Conservation (phyloP, 176 grass and related monocot genomes). For the Microstegium vimineum region DNA sequence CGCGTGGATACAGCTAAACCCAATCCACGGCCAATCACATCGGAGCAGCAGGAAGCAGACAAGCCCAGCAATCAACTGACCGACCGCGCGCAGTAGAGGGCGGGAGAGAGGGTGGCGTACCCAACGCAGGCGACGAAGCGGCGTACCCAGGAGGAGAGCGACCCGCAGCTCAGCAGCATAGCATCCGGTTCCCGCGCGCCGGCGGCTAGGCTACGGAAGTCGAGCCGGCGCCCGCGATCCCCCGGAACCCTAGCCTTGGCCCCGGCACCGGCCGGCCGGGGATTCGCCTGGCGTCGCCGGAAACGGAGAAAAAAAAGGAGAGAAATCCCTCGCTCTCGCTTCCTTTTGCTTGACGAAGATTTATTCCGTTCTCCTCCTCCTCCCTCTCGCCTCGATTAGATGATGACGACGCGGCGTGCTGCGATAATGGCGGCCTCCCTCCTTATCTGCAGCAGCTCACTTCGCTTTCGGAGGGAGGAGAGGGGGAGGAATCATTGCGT, state of each 20-base stretch:
- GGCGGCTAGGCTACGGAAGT: neutral
- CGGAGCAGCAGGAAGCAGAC: neutral
- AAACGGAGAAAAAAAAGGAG: neutral
- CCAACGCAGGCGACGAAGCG: constrained; percentile 80
- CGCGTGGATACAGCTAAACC: neutral
- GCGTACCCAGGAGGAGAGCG: constrained; percentile 64
- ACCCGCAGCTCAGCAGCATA: constrained; percentile 65
- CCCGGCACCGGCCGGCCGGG: neutral
- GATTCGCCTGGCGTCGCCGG: neutral
- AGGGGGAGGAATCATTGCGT: neutral
- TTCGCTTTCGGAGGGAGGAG: neutral
- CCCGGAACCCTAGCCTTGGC: constrained; percentile 7
- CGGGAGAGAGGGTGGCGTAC: constrained; percentile 22
- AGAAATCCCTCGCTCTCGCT: neutral
- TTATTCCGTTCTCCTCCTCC: neutral
- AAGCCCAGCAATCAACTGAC: neutral
- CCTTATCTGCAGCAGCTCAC: constrained; percentile 19
- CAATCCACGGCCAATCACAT: neutral
- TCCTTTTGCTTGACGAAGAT: neutral
- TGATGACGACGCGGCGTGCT: constrained; percentile 3
- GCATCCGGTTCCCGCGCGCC: constrained; percentile 34
- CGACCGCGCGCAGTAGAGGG: neutral
- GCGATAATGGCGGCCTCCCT: constrained; percentile 21
- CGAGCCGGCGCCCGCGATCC: neutral
- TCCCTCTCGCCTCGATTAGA: neutral